Conservation (phyloP, 1,284 basidiomycete genomes). For the Cutaneotrichosporon sp. region DNA sequence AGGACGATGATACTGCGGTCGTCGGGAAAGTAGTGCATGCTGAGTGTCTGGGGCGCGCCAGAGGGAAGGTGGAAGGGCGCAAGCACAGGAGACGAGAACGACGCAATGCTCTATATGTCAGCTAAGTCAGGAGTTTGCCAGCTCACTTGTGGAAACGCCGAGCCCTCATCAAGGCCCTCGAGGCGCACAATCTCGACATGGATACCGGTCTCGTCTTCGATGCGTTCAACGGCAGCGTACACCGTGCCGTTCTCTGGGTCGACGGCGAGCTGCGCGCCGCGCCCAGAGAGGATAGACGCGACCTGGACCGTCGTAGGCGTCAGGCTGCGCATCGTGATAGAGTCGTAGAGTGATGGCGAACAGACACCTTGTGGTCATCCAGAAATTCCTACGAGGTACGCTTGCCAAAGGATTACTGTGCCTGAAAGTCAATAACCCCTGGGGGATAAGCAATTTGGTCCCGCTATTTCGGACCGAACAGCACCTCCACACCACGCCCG, state of each 20-base stretch:
- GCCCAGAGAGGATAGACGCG: conserved; percentile 3
- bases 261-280: conserved; percentile 35
- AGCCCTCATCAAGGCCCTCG: conserved; percentile 21
- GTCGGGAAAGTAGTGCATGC: conserved; percentile 63
- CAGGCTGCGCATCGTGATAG: conserved; percentile 25
- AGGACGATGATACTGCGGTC: conserved; percentile 59
- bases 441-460: background rate
- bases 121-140: background rate
- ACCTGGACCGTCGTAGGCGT: conserved; percentile 24
- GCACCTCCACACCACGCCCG: background rate
- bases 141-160: conserved; percentile 21
- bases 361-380: background rate
- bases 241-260: conserved; percentile 64
- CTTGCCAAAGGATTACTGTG: background rate
- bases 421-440: background rate
- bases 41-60: conserved; percentile 53
- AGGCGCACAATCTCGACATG: conserved; percentile 60
- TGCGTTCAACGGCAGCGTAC: conserved; percentile 57
- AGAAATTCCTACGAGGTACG: no score
- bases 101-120: conserved; percentile 23
- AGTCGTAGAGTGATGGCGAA: background rate
- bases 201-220: conserved; percentile 55
- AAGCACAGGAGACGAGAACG: conserved; percentile 30
- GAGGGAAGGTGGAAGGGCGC: conserved; percentile 33
- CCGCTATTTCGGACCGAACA: background rate